Percentiles rank a stretch among this genome's conserved stretches.
phyloP scores from a whole-genome alignment of 2,329 filamentous ascomycete species.

The Dichotomopilus funicola region DNA sequence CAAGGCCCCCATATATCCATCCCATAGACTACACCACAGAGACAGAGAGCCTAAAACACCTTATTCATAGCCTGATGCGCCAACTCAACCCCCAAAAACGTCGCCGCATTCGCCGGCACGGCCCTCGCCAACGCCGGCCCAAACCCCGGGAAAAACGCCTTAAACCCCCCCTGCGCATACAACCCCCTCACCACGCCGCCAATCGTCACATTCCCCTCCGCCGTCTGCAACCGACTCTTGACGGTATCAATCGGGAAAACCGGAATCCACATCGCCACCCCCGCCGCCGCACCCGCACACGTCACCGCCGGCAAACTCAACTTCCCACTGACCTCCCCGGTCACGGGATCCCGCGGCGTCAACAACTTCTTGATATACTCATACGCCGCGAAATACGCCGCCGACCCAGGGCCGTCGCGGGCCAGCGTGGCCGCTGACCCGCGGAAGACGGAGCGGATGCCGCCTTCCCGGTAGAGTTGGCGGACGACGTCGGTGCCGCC shows the following conservation, averaged over 20 bases:
- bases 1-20: not conserved
- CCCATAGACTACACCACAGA: too few relatives aligned
- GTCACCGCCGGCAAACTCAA: constrained; percentile 78
- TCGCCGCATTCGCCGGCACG: constrained; percentile 93
- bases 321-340: constrained; percentile 66
- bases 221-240: constrained; percentile 89
- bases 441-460: constrained; percentile 85
- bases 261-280: constrained; percentile 98
- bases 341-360: constrained; percentile 71
- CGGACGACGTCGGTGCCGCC: constrained; percentile 86
- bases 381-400: constrained; percentile 96
- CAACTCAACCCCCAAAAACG: constrained; percentile 80
- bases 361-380: constrained; percentile 87
- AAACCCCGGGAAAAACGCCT: constrained; percentile 95
- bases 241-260: constrained; percentile 97
- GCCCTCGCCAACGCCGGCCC: constrained; percentile 87
- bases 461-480: constrained; percentile 87
- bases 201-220: constrained; percentile 76
- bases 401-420: constrained; percentile 84
- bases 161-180: constrained; percentile 75
- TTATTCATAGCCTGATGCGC: constrained; percentile 78
- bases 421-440: constrained; percentile 87
- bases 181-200: constrained; percentile 72
- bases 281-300: constrained; percentile 79
- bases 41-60: constrained; percentile 42